A percentile compares a stretch with the other conserved stretches of the same genome.
These are phyloP conservation scores for Backusella australiensis DNA, from an alignment of 192 early-diverging fungal species.

Conservation along the genomic window DNA sequence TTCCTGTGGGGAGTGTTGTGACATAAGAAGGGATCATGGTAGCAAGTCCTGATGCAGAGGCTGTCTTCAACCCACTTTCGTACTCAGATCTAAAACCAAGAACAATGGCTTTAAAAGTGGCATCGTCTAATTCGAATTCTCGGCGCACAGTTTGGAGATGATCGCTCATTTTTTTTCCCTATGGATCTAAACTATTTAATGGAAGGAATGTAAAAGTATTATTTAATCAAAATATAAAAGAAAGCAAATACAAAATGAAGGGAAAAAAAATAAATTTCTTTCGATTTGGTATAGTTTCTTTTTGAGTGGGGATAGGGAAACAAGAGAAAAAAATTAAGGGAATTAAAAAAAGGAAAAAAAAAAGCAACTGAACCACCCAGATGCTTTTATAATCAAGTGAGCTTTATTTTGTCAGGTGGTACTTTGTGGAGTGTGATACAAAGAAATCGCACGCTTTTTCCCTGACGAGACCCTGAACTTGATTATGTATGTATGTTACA, in stretches of 20 bases:
- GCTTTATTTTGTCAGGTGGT: slow-evolving; percentile 3
- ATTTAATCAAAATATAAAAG: slow-evolving; percentile 4
- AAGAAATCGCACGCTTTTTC: slow-evolving; percentile 11
- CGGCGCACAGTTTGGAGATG: slow-evolving; percentile 11
- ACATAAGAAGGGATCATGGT: slow-evolving; percentile 94
- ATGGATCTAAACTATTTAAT: neutral
- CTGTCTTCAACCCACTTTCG: slow-evolving; percentile 25
- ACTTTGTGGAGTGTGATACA: neutral
- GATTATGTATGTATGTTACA: neutral
- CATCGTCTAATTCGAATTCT: slow-evolving; percentile 20
- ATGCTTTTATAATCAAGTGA: slow-evolving; percentile 10
- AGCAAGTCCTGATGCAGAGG: slow-evolving; percentile 36
- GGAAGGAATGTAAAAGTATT: neutral
- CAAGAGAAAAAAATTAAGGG: neutral
- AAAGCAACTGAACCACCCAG: slow-evolving; percentile 1
- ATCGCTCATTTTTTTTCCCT: neutral
- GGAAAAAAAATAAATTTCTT: neutral
- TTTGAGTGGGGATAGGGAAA: neutral
- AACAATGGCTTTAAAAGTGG: slow-evolving; percentile 18
- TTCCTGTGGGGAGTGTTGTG: slow-evolving; percentile 71
- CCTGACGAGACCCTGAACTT: slow-evolving; percentile 16
- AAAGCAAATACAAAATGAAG: neutral
- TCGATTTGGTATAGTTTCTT: slow-evolving; percentile 1
- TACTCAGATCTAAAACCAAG: slow-evolving; percentile 22
- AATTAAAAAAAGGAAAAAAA: slow-evolving; percentile 7